Evolutionary conservation across 108 stramenopile genomes (phyloP), one percentile per base, ranked within the genome.

Genomic region (Fistulifera pelliculosa): DNA sequence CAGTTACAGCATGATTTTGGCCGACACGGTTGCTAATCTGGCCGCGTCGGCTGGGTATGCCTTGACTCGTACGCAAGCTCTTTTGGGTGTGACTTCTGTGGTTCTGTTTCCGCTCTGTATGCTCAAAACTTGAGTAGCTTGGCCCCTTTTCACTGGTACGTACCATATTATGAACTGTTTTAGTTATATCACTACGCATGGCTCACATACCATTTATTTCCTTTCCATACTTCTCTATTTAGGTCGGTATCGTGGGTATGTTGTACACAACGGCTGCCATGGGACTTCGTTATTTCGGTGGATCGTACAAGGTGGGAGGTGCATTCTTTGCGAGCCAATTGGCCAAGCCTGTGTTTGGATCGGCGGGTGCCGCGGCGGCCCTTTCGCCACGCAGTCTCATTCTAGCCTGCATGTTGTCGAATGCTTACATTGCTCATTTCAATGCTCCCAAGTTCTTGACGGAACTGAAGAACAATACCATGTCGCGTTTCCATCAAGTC

Each of bases 1-100:
- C 41, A 80, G 89, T 7, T 98, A 95, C 65, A 80, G 80, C 49
- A 92, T 98, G 81, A 98, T 98, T 77, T 81, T 98, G 41, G 97
- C 91, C 26, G 95, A 96, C 64, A 89, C 86, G 13, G 76, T 83
- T 57, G 69, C 69, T n/a, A 66, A 71, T 40, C 65, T 96, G n/a
- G 65, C 85, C 27, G 49, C 74, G 21, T 83, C 77, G 10, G 71
- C 70, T 56, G 91, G 86, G n/a, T 64, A 91, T 56, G 58, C 64
- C 21, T 61, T 75, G 2, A 71, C 81, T 22, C 73, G 87, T 10
- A 76, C 76, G 26, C 71, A 67, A 42, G 62, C 70, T 15, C 61
- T 86, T 44, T 53, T 89, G 21, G 74, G 85, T 27, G 53, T 94
- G 18, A 93, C 94, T 2, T 52, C 64, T n/a, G 63, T 70, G n/a